Conservation (phyloP, 768 basidiomycete genomes). For the Mycena olivaceomarginata region DNA sequence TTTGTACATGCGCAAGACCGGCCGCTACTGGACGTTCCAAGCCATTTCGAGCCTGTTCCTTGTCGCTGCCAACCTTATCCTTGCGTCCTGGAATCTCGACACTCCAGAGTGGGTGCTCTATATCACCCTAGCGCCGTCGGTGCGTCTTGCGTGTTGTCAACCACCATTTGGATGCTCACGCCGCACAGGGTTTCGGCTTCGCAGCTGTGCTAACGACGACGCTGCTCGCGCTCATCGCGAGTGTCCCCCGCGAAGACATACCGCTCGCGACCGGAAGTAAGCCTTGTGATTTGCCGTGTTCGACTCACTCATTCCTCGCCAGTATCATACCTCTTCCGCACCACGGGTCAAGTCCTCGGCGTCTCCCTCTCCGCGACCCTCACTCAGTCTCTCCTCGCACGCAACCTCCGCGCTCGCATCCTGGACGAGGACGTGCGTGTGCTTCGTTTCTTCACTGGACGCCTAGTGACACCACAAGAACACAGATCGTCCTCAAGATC, state of each 20-base stretch:
- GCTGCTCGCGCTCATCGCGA: slow-evolving; percentile 78
- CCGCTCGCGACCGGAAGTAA: slow-evolving; percentile 83
- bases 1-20: slow-evolving; percentile 61
- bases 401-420: slow-evolving; percentile 73
- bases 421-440: slow-evolving; percentile 69
- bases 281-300: slow-evolving; percentile 40
- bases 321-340: slow-evolving; percentile 86
- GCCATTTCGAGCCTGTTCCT: slow-evolving; percentile 33
- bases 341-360: slow-evolving; percentile 85
- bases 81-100: slow-evolving; percentile 34
- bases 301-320: neutral
- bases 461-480: neutral
- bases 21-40: slow-evolving; percentile 44
- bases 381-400: slow-evolving; percentile 74
- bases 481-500: slow-evolving; percentile 69
- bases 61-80: slow-evolving; percentile 32
- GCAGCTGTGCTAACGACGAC: slow-evolving; percentile 74
- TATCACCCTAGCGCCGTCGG: slow-evolving; percentile 53
- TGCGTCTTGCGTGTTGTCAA: slow-evolving; percentile 64
- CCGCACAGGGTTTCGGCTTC: slow-evolving; percentile 72
- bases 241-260: slow-evolving; percentile 73
- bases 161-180: neutral
- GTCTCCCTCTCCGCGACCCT: slow-evolving; percentile 80
- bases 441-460: neutral
- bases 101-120: slow-evolving; percentile 47